Base-by-base conservation (phyloP, 2,329 filamentous ascomycete species). In the Colletotrichum scovillei region DNA sequence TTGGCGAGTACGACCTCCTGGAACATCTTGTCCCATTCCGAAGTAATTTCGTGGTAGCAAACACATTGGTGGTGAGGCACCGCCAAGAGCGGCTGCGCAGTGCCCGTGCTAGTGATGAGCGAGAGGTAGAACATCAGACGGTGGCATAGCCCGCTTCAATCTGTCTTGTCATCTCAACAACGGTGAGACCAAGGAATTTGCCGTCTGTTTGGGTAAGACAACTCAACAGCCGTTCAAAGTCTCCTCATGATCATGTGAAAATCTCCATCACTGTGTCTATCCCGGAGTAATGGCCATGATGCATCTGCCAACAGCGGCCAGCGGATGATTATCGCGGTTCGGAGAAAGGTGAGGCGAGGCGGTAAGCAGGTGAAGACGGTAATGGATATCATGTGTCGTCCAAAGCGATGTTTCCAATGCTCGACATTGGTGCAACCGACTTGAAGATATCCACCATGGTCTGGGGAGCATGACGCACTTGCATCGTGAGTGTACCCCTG, bases 391-490 rank as follows among this genome's bases (percentile, higher is more conserved):
- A 64, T 63, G 24, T 59, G 67, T 22, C 52, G 28, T 57, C 46
- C 24, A 55, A 35, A 22, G 55, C 30, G 26, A 63, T n/a, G 53
- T 42, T 63, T 59, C 49, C 64, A 57, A 69, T 52, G 35, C 22
- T 19, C 64, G 57, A 57, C 42, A 72, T 60, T 69, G 67, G 55
- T 53, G 60, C 69, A 6, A 32, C 64, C 32, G 24, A 63, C 14
- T 42, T 49, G 56, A 70, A 62, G 49, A 42, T 49, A 35, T 32
- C 70, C 67, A 66, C 60, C 28, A 26, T 46, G 35, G 38, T 65
- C 71, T 71, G 67, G 67, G 71, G 67, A 70, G 70, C 59, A 73
- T 69, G 66, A 69, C 70, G 66, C 59, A 64, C 65, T 72, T 57
- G 53, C 38, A 59, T 63, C 42, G 55, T 69, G 66, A 64, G 53